Conservation (phyloP, 2,329 filamentous ascomycete genomes). For the Ceratocystis colombiana region DNA sequence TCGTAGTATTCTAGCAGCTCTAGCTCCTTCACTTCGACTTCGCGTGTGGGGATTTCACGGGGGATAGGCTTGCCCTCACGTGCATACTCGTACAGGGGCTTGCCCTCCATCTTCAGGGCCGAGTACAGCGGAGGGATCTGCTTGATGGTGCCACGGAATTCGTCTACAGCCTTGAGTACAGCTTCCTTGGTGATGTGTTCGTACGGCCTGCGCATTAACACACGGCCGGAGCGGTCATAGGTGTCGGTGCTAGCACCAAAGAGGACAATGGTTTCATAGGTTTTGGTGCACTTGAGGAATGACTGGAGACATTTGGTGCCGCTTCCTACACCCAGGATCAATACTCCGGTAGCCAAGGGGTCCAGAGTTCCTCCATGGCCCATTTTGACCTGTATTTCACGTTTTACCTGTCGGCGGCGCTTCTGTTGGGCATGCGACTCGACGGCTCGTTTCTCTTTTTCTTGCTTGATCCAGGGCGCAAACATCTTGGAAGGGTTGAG, state of each 20-base stretch:
- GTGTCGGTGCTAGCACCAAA: conserved; percentile 90
- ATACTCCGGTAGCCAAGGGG: conserved; percentile 82
- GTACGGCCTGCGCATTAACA: conserved; percentile 65
- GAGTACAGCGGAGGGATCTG: conserved; percentile 91
- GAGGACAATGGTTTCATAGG: conserved; percentile 78
- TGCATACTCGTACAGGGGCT: conserved; percentile 92
- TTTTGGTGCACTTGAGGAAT: conserved; percentile 84
- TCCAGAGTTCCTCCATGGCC: conserved; percentile 94
- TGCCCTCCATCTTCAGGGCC: conserved; percentile 84
- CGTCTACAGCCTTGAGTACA: conserved; percentile 64
- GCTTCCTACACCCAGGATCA: conserved; percentile 76
- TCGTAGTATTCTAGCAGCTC: conserved; percentile 79
- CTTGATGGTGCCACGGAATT: conserved; percentile 72
- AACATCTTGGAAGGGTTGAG: conserved; percentile 78
- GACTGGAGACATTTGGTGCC: conserved; percentile 73
- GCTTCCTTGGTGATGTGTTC: conserved; percentile 68
- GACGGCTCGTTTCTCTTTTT: conserved; percentile 45
- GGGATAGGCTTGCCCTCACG: conserved; percentile 80
- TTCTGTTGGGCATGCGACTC: conserved; percentile 51
- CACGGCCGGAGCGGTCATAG: conserved; percentile 77
- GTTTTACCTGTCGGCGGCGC: conserved; percentile 48
- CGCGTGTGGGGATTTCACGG: conserved; percentile 67
- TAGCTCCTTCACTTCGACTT: conserved; percentile 66
- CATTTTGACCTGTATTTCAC: conserved; percentile 69
- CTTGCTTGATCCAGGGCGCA: conserved; percentile 60